Conservation (phyloP, 805 yeast genomes). For the Isabelozyma rhagii region DNA sequence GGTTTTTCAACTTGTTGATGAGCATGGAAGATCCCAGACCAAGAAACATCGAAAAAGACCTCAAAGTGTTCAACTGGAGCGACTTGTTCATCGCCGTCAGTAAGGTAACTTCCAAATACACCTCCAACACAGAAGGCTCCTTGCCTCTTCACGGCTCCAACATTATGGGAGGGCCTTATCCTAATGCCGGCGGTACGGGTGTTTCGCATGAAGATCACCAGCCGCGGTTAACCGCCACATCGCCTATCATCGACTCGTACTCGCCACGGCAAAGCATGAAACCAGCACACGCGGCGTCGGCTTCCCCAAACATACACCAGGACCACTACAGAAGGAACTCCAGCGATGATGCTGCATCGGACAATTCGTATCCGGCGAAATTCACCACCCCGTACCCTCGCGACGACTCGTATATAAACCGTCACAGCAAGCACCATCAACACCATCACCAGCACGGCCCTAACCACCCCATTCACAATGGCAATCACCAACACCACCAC, state of each 20-base stretch:
- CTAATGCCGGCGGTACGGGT: not conserved
- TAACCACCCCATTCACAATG: not conserved
- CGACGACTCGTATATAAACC: not conserved
- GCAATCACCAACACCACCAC: not conserved
- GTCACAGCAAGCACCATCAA: not conserved
- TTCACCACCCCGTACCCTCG: not conserved
- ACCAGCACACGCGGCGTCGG: not conserved
- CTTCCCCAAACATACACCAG: not conserved
- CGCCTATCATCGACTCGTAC: not conserved
- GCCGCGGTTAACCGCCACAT: not conserved
- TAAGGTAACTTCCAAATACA: slow-evolving; percentile 59
- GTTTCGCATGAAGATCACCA: not conserved
- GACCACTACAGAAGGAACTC: not conserved
- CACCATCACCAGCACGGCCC: slow-evolving; percentile 9
- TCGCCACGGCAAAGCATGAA: not conserved
- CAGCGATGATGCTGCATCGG: not conserved
- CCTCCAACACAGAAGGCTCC: slow-evolving; percentile 12
- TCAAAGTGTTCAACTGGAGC: slow-evolving; percentile 63
- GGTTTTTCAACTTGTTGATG: slow-evolving; percentile 48
- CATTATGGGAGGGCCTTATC: not conserved
- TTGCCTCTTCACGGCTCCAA: not conserved
- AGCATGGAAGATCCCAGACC: slow-evolving; percentile 62
- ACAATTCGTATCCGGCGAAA: not conserved
- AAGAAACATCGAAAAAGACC: slow-evolving; percentile 66
- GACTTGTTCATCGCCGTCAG: slow-evolving; percentile 50